Percentiles rank a stretch among this genome's conserved stretches.
phyloP scores from a whole-genome alignment of 768 basidiomycete genomes.

The Ramaria sp. region DNA sequence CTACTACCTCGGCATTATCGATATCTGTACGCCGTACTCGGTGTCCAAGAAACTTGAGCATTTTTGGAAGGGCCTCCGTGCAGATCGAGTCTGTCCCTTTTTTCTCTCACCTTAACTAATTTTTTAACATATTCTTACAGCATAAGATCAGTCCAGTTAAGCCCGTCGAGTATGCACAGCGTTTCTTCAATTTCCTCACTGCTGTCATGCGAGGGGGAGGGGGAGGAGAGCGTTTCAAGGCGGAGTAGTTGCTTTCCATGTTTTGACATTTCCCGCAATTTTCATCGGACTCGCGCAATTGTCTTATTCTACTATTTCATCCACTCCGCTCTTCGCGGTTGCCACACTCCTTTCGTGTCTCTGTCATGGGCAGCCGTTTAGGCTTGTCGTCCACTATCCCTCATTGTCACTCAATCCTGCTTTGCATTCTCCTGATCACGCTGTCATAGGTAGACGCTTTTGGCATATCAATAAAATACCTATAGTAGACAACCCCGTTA shows the following conservation, averaged over 20 bases:
- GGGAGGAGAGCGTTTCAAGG: conserved; percentile 42
- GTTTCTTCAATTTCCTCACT: conserved; percentile 83
- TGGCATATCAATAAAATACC: no score
- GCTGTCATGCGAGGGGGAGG: conserved; percentile 77
- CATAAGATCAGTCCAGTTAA: conserved; percentile 93
- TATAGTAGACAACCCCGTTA: no score
- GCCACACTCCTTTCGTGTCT: background rate
- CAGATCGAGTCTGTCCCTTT: conserved; percentile 65
- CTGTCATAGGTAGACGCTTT: no score
- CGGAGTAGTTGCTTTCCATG: conserved; percentile 20
- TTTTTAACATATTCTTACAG: conserved; percentile 27
- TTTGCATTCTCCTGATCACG: background rate
- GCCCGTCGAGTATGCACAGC: conserved; percentile 74
- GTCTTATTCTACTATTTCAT: background rate
- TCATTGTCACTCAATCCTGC: background rate
- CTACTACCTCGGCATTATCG: conserved; percentile 94
- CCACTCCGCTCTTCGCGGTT: background rate
- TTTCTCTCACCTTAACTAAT: background rate
- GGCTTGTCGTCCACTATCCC: background rate
- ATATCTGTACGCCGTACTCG: conserved; percentile 88
- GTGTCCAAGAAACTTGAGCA: conserved; percentile 72
- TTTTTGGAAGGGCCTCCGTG: conserved; percentile 82
- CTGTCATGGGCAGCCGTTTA: background rate
- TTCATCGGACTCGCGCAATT: background rate
- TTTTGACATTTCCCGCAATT: background rate